Evolutionary conservation across 2,329 filamentous ascomycete genomes (phyloP), one percentile per base, ranked within the genome.

Genomic region (Talaromyces sp.): DNA sequence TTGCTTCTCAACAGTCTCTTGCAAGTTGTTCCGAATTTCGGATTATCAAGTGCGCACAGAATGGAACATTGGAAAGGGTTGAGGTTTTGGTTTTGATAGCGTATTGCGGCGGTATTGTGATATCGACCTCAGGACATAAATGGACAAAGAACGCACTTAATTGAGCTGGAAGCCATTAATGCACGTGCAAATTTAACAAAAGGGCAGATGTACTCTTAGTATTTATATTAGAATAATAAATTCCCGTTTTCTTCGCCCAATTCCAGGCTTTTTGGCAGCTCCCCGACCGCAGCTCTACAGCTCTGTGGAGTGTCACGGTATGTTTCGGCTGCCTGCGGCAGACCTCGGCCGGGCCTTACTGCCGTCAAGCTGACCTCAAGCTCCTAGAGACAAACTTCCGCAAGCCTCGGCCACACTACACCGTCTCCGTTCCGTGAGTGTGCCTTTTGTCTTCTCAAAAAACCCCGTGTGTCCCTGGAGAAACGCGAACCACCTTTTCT

Each of bases 261-360:
- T n/a, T n/a, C 17, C 35, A 1, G 17, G 35, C 5, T n/a, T n/a
- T 38, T n/a, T 17, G n/a, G 35, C 6, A 38, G 35, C 35, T 38
- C 17, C 9, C 35, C 35, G 7, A 5, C 14, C 35, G n/a, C 14
- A 38, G 35, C 14, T 38, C 35, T 7, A 17, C 35, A 38, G 35
- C 35, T 38, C 35, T 8, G 17, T 6, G 35, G 35, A 2, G 35
- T 38, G 55, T 58, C 24, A 56, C 29, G 49, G 38, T 55, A 58
- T 58, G 59, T 60, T 60, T 60, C 59, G 59, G 59, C 50, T 60
- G 35, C 32, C 19, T 49, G 29, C 58, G 58, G 58, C 54, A 31
- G 29, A 35, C 31, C 35, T 55, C 53, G 53, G 53, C 29, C 21
- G 53, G 24, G n/a, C n/a, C 6, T 10, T 8, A 11, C 31, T 21